Evolutionary conservation across 2,329 filamentous ascomycete genomes (phyloP), one percentile per base, ranked within the genome.

Genomic region (Curvularia spicifera): DNA sequence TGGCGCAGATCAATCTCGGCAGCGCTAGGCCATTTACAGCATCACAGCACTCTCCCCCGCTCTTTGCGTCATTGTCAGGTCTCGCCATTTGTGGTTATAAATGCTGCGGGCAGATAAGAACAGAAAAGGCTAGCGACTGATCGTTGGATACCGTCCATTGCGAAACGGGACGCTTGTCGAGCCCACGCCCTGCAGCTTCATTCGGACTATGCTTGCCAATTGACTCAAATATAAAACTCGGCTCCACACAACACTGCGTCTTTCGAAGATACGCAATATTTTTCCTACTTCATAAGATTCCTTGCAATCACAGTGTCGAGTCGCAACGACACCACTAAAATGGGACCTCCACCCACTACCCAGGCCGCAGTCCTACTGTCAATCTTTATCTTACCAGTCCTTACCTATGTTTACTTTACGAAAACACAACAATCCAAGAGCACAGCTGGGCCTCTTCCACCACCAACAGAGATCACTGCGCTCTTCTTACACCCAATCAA

Each of bases 401-500:
- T 75, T 13, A 71, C 68, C 4, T 77, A 74, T 31, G n/a, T 73
- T 4, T 69, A 66, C 51, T 67, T 70, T 18, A 69, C 53, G 2
- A 64, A 53, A 12, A 53, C 6, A 8, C 54, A 61, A 8, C 46
- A 57, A 48, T 6, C 29, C n/a, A 66, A 64, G 52, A 65, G 48
- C 10, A 51, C 49, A 24, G 62, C 65, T 29, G 68, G 67, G 12
- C 70, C 75, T 18, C 60, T 76, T 2, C 77, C 76, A n/a, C 64
- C 69, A 24, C 64, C 77, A 13, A 80, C 79, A 0, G 74, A 80
- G 46, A 76, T 83, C 37, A 76, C 77, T n/a, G 76, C 75, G 4
- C 77, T 89, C 10, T 82, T 81, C 55, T 80, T 88, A 65, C 88
- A 89, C 69, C 87, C 87, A 12, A 85, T 89, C 67, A 89, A 89